These are phyloP conservation scores for Xylariaceae sp. DNA, from an alignment of 2,329 filamentous ascomycete genomes.

Conservation along the genomic window DNA sequence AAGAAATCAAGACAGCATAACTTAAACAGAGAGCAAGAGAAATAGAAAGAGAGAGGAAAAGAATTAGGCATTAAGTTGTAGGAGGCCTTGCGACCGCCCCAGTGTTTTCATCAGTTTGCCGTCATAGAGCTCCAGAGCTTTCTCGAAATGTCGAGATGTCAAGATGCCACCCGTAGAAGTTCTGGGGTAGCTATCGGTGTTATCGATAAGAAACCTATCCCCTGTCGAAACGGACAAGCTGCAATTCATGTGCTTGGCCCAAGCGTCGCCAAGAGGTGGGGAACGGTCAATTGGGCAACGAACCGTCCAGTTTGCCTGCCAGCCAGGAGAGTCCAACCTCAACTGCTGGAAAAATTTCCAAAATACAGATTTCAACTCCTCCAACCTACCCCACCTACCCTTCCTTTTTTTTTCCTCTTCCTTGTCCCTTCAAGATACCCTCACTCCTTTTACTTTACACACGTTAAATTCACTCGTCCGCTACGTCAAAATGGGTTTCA, in stretches of 20 bases:
- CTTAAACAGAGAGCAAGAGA: background rate
- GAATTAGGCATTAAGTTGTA: conserved; percentile 16
- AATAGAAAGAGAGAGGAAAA: conserved; percentile 19
- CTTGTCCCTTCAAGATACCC: conserved; percentile 40
- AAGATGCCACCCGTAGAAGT: background rate
- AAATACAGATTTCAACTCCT: conserved; percentile 37
- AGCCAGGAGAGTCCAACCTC: background rate
- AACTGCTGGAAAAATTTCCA: conserved; percentile 35
- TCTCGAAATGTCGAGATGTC: conserved; percentile 38
- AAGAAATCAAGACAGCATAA: background rate
- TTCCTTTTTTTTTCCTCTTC: conserved; percentile 32
- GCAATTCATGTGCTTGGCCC: background rate
- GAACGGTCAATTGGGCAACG: too few species aligned
- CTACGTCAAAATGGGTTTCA: conserved; percentile 61
- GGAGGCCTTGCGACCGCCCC: conserved; percentile 5
- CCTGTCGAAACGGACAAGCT: conserved; percentile 5
- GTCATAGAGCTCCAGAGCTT: conserved; percentile 34
- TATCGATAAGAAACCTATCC: conserved; percentile 31
- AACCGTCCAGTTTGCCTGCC: too few species aligned
- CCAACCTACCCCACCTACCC: conserved; percentile 37
- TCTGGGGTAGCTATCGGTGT: background rate
- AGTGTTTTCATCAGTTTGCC: conserved; percentile 15
- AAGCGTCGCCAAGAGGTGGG: background rate
- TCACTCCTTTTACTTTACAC: conserved; percentile 27
- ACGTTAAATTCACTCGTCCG: conserved; percentile 24